phyloP scores from a whole-genome alignment of 108 stramenopile genomes.

The Nannochloropsis gaditana region DNA sequence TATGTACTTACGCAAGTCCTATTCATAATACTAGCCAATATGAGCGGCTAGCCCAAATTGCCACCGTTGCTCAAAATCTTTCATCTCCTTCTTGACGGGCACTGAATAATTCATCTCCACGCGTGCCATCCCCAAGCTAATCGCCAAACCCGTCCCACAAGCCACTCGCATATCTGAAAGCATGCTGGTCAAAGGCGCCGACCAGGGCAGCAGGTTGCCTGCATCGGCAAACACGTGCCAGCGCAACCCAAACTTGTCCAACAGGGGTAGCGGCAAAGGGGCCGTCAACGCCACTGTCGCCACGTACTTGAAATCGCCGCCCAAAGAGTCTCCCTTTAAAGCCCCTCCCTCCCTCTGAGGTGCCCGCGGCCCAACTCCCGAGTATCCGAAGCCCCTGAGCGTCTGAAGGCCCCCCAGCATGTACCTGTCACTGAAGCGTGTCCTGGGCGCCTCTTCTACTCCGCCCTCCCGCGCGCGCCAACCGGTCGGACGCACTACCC shows the following conservation, averaged over 20 bases:
- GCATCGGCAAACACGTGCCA: constrained; percentile 34
- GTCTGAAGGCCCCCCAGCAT: constrained; percentile 35
- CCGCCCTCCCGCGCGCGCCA: background rate
- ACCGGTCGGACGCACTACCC: background rate
- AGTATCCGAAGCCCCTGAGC: constrained; percentile 32
- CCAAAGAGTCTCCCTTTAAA: constrained; percentile 32
- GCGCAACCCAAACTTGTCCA: constrained; percentile 31
- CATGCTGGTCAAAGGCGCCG: constrained; percentile 31
- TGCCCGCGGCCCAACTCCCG: constrained; percentile 36
- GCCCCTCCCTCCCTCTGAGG: constrained; percentile 34
- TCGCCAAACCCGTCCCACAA: background rate
- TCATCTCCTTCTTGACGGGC: background rate
- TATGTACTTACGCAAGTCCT: no score
- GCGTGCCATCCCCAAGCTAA: background rate
- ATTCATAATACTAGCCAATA: background rate
- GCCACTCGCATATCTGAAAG: constrained; percentile 28
- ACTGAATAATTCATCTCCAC: background rate
- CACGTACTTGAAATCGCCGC: constrained; percentile 37
- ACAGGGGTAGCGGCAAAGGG: constrained; percentile 22
- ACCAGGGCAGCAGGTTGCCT: constrained; percentile 40
- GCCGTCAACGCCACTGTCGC: constrained; percentile 33
- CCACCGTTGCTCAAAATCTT: constrained; percentile 4
- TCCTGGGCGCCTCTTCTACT: background rate
- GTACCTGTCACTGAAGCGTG: constrained; percentile 35
- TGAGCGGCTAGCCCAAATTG: background rate